phyloP scores from a whole-genome alignment of 208 protist genomes.

The Spongospora subterranea region DNA sequence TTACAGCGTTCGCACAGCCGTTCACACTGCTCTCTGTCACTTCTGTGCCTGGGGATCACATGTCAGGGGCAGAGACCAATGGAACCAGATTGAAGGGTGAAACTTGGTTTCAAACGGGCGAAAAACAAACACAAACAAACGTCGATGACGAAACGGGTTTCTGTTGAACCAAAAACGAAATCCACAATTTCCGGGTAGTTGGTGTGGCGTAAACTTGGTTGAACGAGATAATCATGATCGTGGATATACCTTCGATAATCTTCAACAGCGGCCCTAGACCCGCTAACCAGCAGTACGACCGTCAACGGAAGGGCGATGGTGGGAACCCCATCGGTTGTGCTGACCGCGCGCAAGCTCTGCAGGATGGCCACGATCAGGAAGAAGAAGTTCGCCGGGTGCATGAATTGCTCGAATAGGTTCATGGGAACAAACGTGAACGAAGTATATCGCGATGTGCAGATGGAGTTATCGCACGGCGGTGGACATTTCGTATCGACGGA shows the following conservation, averaged over 20 bases:
- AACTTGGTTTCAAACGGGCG: too few relatives aligned
- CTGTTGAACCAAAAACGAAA: too few relatives aligned
- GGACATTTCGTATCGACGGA: too few relatives aligned
- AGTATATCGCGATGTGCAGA: slow-evolving; percentile 88
- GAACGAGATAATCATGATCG: too few relatives aligned
- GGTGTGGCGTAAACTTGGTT: too few relatives aligned
- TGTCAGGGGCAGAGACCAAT: too few relatives aligned
- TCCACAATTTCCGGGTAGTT: too few relatives aligned
- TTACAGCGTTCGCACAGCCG: background rate
- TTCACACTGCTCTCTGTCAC: background rate
- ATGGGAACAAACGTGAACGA: slow-evolving; percentile 86
- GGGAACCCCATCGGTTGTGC: slow-evolving; percentile 85
- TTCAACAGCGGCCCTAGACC: slow-evolving; percentile 75
- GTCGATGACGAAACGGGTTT: too few relatives aligned
- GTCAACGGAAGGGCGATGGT: slow-evolving; percentile 70
- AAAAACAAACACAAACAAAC: too few relatives aligned
- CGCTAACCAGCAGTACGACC: slow-evolving; percentile 74
- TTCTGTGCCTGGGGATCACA: slow-evolving; percentile 17
- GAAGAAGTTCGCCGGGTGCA: slow-evolving; percentile 90
- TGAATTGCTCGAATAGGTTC: slow-evolving; percentile 92
- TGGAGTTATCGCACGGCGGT: slow-evolving; percentile 59
- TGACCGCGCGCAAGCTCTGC: slow-evolving; percentile 86
- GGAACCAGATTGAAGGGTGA: too few relatives aligned
- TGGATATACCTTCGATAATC: slow-evolving; percentile 63
- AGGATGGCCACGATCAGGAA: slow-evolving; percentile 90